phyloP scores from a whole-genome alignment of 108 stramenopile species.

The Asterionellopsis glacialis region DNA sequence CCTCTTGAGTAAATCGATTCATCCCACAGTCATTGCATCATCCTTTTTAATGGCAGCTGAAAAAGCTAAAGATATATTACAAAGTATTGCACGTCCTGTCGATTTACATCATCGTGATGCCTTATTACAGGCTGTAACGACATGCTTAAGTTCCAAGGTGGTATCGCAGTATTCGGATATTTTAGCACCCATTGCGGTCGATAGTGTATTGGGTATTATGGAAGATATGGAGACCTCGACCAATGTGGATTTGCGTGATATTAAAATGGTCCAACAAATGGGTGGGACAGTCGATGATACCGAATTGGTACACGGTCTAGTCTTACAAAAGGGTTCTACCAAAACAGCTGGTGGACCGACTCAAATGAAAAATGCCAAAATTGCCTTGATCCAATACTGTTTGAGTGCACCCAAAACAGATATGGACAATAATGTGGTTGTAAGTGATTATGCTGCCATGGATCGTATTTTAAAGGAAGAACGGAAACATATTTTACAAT shows the following conservation, averaged over 20 bases:
- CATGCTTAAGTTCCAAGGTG: conserved; percentile 95
- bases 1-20: conserved; percentile 89
- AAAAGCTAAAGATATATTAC: conserved; percentile 53
- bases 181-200: conserved; percentile 98
- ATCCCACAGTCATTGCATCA: conserved; percentile 93
- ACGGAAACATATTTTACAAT: conserved; percentile 91
- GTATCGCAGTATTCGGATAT: conserved; percentile 92
- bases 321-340: conserved; percentile 90
- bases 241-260: conserved; percentile 95
- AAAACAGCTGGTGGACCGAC: conserved; percentile 94
- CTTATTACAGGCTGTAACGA: conserved; percentile 90
- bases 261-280: conserved; percentile 95
- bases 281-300: conserved; percentile 99
- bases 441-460: conserved; percentile 98
- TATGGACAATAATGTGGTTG: conserved; percentile 99
- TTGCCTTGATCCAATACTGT: conserved; percentile 95
- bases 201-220: conserved; percentile 91
- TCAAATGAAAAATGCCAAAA: conserved; percentile 91
- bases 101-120: conserved; percentile 78
- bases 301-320: conserved; percentile 94
- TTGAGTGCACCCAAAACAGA: conserved; percentile 99
- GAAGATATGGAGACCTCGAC: conserved; percentile 58
- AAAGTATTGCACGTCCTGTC: conserved; percentile 72
- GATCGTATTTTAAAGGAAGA: conserved; percentile 98
- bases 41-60: conserved; percentile 84